Conservation (phyloP, 2,329 filamentous ascomycete genomes). For the Penicillium hordei region DNA sequence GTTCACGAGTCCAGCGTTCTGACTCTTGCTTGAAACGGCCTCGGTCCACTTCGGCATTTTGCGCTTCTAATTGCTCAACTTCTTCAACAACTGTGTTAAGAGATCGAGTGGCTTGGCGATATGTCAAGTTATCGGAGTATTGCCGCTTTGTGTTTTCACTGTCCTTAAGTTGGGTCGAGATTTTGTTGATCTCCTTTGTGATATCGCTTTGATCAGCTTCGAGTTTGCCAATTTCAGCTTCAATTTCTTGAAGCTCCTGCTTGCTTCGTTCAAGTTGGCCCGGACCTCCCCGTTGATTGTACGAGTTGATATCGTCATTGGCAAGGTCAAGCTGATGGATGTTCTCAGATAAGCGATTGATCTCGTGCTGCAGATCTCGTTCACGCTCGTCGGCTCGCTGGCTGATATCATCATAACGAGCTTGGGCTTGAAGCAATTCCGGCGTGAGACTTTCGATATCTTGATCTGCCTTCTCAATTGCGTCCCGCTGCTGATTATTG, state of each 20-base stretch:
- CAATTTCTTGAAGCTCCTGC: slow-evolving; percentile 66
- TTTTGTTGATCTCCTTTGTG: slow-evolving; percentile 69
- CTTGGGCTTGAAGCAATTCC: slow-evolving; percentile 71
- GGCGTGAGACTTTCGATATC: slow-evolving; percentile 75
- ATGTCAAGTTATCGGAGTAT: slow-evolving; percentile 84
- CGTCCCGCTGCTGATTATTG: slow-evolving; percentile 66
- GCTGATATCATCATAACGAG: slow-evolving; percentile 73
- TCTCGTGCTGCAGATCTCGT: slow-evolving; percentile 67
- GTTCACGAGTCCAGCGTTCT: slow-evolving; percentile 63
- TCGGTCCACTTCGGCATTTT: slow-evolving; percentile 81
- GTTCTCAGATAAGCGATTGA: slow-evolving; percentile 70
- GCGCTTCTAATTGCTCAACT: slow-evolving; percentile 71
- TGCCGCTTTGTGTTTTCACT: slow-evolving; percentile 81
- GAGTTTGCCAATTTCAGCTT: slow-evolving; percentile 63
- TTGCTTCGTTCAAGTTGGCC: slow-evolving; percentile 68
- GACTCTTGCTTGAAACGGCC: slow-evolving; percentile 71
- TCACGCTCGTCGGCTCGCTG: slow-evolving; percentile 71
- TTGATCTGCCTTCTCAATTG: slow-evolving; percentile 67
- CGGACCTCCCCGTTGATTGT: slow-evolving; percentile 72
- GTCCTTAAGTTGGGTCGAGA: slow-evolving; percentile 74
- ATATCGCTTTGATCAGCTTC: slow-evolving; percentile 69
- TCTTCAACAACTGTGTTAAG: slow-evolving; percentile 67
- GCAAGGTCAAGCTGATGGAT: slow-evolving; percentile 74
- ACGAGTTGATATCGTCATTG: slow-evolving; percentile 75
- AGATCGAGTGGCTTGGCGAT: slow-evolving; percentile 70